Conservation (phyloP, 768 basidiomycete genomes). For the Gelatoporia subvermispora region DNA sequence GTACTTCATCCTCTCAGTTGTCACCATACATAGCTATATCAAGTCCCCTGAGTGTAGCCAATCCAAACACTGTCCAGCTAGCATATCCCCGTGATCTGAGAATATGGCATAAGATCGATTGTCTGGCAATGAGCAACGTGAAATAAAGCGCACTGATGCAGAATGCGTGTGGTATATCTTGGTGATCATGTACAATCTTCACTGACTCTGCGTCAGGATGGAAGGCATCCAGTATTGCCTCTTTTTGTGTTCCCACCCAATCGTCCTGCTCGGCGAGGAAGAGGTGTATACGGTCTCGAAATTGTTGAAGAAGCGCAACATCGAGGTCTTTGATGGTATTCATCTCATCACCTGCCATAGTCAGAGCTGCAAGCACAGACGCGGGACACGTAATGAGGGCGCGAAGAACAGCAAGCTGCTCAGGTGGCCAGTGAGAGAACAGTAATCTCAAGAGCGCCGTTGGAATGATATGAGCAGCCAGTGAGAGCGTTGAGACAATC, state of each 20-base stretch:
- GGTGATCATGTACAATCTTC: slow-evolving; percentile 39
- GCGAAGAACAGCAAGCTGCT: slow-evolving; percentile 41
- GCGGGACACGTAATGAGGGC: slow-evolving; percentile 47
- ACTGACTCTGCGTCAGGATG: slow-evolving; percentile 27
- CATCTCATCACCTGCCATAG: slow-evolving; percentile 72
- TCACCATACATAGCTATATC: not conserved
- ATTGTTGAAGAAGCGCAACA: slow-evolving; percentile 32
- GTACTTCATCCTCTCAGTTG: not conserved
- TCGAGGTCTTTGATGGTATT: slow-evolving; percentile 50
- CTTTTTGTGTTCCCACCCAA: slow-evolving; percentile 63
- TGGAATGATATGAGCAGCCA: slow-evolving; percentile 34
- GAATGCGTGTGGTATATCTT: slow-evolving; percentile 64
- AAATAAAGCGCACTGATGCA: slow-evolving; percentile 53
- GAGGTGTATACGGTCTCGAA: slow-evolving; percentile 38
- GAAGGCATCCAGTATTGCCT: slow-evolving; percentile 37
- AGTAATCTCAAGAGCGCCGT: slow-evolving; percentile 38
- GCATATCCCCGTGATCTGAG: slow-evolving; percentile 46
- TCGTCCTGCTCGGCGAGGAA: slow-evolving; percentile 61
- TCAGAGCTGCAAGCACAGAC: slow-evolving; percentile 48
- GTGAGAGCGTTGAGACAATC: slow-evolving; percentile 40
- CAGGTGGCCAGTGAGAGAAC: slow-evolving; percentile 46
- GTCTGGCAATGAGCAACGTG: not conserved
- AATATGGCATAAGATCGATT: slow-evolving; percentile 1
- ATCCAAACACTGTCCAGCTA: slow-evolving; percentile 43
- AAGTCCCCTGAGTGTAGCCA: slow-evolving; percentile 32